Evolutionary conservation across 305 asterid genomes (phyloP).

Genomic region (Fraxinus nigra): DNA sequence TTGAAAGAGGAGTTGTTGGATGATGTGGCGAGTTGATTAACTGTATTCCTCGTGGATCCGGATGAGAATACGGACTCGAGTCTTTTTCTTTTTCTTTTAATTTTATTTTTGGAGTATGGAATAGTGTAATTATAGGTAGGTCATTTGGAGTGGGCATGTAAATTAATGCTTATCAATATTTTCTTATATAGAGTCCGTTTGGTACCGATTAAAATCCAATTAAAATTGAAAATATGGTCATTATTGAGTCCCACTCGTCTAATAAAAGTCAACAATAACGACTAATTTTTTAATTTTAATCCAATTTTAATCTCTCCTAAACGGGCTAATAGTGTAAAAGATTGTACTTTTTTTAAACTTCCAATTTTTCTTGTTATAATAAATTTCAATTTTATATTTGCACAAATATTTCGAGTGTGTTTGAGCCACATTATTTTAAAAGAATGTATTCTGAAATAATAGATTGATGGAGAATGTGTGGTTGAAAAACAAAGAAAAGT

Average conservation of each 20-base stretch:
- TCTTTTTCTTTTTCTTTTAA: background rate
- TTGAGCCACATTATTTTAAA: too few relatives aligned
- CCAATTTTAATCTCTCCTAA: too few relatives aligned
- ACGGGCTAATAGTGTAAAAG: background rate
- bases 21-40: slow-evolving; percentile 27
- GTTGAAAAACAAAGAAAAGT: too few relatives aligned
- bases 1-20: slow-evolving; percentile 2
- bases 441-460: too few relatives aligned
- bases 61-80: slow-evolving; percentile 6
- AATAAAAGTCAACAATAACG: too few relatives aligned
- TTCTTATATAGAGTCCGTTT: background rate
- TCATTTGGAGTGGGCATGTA: background rate
- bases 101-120: background rate
- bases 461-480: too few relatives aligned
- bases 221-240: too few relatives aligned
- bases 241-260: too few relatives aligned
- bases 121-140: background rate
- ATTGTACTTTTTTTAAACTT: background rate
- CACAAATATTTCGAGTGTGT: background rate
- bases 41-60: slow-evolving; percentile 15
- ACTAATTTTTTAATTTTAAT: too few relatives aligned
- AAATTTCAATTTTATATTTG: background rate
- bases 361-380: background rate
- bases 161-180: background rate
- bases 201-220: too few relatives aligned